Evolutionary conservation across 2,329 filamentous ascomycete genomes (phyloP).

Genomic region (Ophiostoma pallidulum): DNA sequence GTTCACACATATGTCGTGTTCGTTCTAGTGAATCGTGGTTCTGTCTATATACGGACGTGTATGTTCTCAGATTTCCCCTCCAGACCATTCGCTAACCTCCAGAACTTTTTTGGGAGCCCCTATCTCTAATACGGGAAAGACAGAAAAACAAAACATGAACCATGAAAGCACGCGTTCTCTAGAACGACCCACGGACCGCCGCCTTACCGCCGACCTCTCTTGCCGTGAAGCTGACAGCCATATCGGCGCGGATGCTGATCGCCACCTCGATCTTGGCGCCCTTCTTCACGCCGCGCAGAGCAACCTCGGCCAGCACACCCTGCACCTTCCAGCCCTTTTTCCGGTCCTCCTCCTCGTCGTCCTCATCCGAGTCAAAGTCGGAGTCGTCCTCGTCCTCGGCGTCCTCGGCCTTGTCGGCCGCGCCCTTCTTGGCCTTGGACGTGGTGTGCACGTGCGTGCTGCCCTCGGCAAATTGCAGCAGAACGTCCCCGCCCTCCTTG

Average conservation of each 20-base stretch:
- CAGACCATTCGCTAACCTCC: too few relatives aligned
- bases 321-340: conserved; percentile 91
- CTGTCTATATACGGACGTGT: too few relatives aligned
- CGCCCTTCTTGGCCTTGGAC: conserved; percentile 81
- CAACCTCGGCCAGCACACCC: conserved; percentile 72
- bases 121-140: too few relatives aligned
- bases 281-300: conserved; percentile 76
- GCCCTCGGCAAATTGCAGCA: conserved; percentile 83
- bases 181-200: conserved; percentile 55
- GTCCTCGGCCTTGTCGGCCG: conserved; percentile 50
- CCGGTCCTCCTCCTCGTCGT: conserved; percentile 78
- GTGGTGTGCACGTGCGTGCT: conserved; percentile 58
- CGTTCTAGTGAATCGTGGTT: too few relatives aligned
- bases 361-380: conserved; percentile 54
- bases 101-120: too few relatives aligned
- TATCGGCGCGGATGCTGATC: conserved; percentile 74
- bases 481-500: conserved; percentile 74
- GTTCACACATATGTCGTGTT: too few relatives aligned
- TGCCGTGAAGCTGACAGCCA: conserved; percentile 69
- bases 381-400: conserved; percentile 54
- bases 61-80: too few relatives aligned
- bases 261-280: conserved; percentile 87
- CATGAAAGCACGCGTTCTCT: background rate
- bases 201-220: conserved; percentile 82
- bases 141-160: too few relatives aligned